Percentiles rank a stretch among this genome's conserved stretches.
phyloP scores from a whole-genome alignment of 2,329 filamentous ascomycete species.

The Talaromyces atroroseus region DNA sequence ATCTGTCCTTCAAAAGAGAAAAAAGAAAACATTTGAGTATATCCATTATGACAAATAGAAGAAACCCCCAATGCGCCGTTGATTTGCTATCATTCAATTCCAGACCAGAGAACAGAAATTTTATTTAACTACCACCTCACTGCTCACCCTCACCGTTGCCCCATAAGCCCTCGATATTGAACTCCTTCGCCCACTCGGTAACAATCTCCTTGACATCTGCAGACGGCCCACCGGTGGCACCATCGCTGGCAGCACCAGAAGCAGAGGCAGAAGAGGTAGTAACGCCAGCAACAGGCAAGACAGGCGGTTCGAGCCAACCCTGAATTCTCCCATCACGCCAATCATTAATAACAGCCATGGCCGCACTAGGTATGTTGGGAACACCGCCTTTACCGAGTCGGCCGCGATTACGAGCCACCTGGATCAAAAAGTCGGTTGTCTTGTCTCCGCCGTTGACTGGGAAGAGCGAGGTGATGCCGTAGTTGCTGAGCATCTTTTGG shows the following conservation, averaged over 20 bases:
- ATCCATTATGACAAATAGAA: conserved; percentile 2
- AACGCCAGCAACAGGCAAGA: conserved; percentile 56
- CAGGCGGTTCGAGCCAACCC: conserved; percentile 79
- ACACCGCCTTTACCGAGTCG: conserved; percentile 82
- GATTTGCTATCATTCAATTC: not conserved
- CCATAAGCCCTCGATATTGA: conserved; percentile 90
- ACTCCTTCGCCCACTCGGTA: conserved; percentile 87
- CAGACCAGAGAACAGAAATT: not conserved
- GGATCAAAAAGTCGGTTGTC: conserved; percentile 86
- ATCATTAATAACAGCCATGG: conserved; percentile 91
- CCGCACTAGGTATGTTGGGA: conserved; percentile 80
- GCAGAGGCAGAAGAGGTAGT: conserved; percentile 30
- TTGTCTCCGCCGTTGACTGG: conserved; percentile 61
- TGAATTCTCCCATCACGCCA: conserved; percentile 94
- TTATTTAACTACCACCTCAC: conserved; percentile 19
- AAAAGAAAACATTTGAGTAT: not conserved
- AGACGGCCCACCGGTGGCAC: conserved; percentile 17
- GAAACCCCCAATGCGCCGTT: conserved; percentile 2
- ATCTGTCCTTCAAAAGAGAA: not conserved
- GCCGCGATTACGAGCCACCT: conserved; percentile 90
- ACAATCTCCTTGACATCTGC: conserved; percentile 80
- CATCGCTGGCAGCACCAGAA: conserved; percentile 14
- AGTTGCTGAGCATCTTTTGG: conserved; percentile 73
- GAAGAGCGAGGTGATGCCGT: conserved; percentile 76
- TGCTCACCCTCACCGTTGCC: conserved; percentile 54